A percentile compares a stretch with the other conserved stretches of the same genome.
Evolutionary conservation across 2,329 filamentous ascomycete species (phyloP).

Genomic region (Ascochyta rabiei): DNA sequence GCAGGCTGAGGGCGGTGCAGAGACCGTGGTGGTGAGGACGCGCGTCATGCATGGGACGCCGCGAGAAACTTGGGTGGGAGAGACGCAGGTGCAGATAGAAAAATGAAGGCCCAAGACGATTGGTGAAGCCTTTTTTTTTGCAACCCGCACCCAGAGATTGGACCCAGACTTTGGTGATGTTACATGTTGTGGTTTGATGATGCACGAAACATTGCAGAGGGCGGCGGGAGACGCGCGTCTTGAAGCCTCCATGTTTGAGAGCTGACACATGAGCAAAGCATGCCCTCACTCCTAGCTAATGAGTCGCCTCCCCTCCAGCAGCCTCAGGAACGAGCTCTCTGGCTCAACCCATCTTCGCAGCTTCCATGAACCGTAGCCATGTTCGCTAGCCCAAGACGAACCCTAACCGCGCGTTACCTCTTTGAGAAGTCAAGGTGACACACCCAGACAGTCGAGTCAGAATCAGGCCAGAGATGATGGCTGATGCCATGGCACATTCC

Average conservation of each 20-base stretch:
- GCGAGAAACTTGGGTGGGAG: not conserved
- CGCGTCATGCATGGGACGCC: constrained; percentile 26
- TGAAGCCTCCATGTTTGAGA: not conserved
- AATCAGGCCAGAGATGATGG: no score
- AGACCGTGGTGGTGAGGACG: constrained; percentile 25
- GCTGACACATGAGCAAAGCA: not conserved
- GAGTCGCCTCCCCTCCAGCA: not conserved
- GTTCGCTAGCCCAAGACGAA: not conserved
- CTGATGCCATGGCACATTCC: no score
- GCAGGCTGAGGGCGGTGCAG: constrained; percentile 23
- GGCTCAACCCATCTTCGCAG: not conserved
- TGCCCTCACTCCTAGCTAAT: not conserved
- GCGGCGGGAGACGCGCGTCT: constrained; percentile 12
- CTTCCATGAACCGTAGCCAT: not conserved
- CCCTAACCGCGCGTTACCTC: not conserved
- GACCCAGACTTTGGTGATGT: constrained; percentile 2
- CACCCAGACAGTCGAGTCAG: not conserved
- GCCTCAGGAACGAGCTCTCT: not conserved
- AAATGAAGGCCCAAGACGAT: constrained; percentile 24
- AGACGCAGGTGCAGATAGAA: constrained; percentile 19
- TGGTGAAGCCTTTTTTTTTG: constrained; percentile 8
- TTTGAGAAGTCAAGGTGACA: not conserved
- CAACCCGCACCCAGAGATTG: not conserved
- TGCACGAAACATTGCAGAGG: constrained; percentile 12
- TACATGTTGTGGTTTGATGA: constrained; percentile 1